These are phyloP conservation scores for Tolypocladium nubicola DNA, from an alignment of 2,329 filamentous ascomycete genomes.

Conservation along the genomic window DNA sequence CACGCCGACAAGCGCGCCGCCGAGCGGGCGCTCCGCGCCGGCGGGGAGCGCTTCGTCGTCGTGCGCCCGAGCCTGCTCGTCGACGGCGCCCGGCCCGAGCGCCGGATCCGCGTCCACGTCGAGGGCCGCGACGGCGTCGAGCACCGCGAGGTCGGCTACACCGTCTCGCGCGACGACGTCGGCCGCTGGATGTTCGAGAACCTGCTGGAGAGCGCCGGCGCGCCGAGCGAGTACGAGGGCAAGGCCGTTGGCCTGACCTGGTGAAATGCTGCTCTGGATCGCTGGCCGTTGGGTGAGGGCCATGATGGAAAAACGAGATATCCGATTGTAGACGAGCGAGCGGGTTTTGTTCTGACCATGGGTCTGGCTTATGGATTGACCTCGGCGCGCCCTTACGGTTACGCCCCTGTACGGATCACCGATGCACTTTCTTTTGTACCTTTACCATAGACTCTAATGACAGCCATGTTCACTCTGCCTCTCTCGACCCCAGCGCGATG, in stretches of 20 bases:
- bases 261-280: too few species aligned
- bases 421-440: background rate
- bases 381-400: background rate
- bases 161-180: slow-evolving; percentile 28
- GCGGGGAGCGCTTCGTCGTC: slow-evolving; percentile 23
- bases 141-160: slow-evolving; percentile 27
- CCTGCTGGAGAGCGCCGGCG: slow-evolving; percentile 12
- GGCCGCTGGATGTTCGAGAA: slow-evolving; percentile 30
- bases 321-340: slow-evolving; percentile 10
- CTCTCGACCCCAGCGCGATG: background rate
- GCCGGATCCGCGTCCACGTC: slow-evolving; percentile 16
- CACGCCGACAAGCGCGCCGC: slow-evolving; percentile 38
- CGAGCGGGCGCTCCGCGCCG: slow-evolving; percentile 23
- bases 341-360: slow-evolving; percentile 12
- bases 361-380: background rate
- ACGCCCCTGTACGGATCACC: background rate
- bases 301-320: background rate
- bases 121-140: slow-evolving; percentile 22
- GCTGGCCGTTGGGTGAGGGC: too few species aligned
- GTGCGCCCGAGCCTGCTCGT: slow-evolving; percentile 26
- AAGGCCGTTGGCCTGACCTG: slow-evolving; percentile 20
- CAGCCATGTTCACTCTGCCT: background rate
- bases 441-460: background rate
- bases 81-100: slow-evolving; percentile 11
- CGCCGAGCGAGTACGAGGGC: slow-evolving; percentile 10